phyloP scores from a whole-genome alignment of 306 rosid genomes.

The Biancaea sappan region DNA sequence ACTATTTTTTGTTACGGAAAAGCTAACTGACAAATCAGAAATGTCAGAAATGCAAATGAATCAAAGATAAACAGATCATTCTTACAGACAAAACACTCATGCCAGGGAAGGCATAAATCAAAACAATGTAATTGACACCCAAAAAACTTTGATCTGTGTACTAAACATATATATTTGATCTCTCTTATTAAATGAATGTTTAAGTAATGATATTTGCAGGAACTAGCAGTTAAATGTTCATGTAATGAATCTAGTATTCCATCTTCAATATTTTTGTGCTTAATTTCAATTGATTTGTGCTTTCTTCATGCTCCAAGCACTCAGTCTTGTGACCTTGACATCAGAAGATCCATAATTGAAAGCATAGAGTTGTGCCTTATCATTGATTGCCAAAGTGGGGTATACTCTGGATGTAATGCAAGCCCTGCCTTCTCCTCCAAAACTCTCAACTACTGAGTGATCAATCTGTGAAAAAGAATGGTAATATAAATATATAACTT shows the following conservation, averaged over 20 bases:
- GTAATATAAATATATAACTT: too few relatives aligned
- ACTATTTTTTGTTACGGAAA: neutral
- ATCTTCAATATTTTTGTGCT: neutral
- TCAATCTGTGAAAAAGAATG: conserved; percentile 53
- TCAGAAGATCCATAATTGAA: conserved; percentile 58
- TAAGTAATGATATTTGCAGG: neutral
- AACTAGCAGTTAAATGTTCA: neutral
- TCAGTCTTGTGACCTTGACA: conserved; percentile 47
- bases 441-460: conserved; percentile 72
- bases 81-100: neutral
- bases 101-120: neutral
- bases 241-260: neutral
- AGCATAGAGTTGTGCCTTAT: conserved; percentile 41
- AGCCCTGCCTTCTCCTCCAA: conserved; percentile 61
- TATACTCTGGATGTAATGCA: conserved; percentile 72
- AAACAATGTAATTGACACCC: neutral
- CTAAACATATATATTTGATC: too few relatives aligned
- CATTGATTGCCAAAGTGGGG: conserved; percentile 59
- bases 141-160: neutral
- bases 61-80: neutral
- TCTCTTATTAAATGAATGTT: too few relatives aligned
- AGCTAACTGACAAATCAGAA: neutral
- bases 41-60: neutral
- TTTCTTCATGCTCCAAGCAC: conserved; percentile 72
- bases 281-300: conserved; percentile 40